Base-by-base conservation (phyloP, 2,329 filamentous ascomycete species). In the Madurella fahalii region DNA sequence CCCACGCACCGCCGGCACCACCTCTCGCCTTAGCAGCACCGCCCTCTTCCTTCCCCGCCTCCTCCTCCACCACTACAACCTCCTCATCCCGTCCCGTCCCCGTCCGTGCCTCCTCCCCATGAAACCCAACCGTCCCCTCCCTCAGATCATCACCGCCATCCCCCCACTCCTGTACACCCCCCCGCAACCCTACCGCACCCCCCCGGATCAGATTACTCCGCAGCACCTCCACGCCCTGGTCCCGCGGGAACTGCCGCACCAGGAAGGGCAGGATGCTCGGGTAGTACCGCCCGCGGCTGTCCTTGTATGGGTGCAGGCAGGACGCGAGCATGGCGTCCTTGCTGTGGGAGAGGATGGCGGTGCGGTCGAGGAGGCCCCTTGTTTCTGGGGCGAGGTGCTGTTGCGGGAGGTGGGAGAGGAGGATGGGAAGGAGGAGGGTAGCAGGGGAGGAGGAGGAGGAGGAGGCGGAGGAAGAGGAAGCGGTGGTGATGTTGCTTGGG, bases 221-320 rank as follows among this genome's bases (percentile, higher is more conserved):
- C 53, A 96, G 69, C 9, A 87, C 79, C 70, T 96, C 92, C 1
- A 94, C 82, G 15, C 79, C 80, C 53, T 81, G 75, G 47, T 86
- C 81, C 11, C 78, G 69, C 0, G 84, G 77, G 63, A 84, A 89
- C 48, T 82, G 79, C 52, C 84, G 80, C 8, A 84, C 81, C 25
- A 96, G 74, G 63, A 95, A 88, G 0, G 93, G 92, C 46, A 96
- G 71, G 46, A 96, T 86, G 68, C 86, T 94, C 30, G 87, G 78
- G 57, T 84, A 82, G 49, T 82, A 80, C 59, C 82, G 76, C 41
- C 85, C 81, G 66, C 84, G 78, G 64, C 81, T 75, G 65, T 84
- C 76, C 58, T 83, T 73, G 69, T 85, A 82, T 0, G 90, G 89
- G 69, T 94, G 90, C 56, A 96, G 74, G 12, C 95, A 84, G 68